Conservation (phyloP, 228 moss, liverwort and hornwort genomes). For the Sphagnum magellanicum region DNA sequence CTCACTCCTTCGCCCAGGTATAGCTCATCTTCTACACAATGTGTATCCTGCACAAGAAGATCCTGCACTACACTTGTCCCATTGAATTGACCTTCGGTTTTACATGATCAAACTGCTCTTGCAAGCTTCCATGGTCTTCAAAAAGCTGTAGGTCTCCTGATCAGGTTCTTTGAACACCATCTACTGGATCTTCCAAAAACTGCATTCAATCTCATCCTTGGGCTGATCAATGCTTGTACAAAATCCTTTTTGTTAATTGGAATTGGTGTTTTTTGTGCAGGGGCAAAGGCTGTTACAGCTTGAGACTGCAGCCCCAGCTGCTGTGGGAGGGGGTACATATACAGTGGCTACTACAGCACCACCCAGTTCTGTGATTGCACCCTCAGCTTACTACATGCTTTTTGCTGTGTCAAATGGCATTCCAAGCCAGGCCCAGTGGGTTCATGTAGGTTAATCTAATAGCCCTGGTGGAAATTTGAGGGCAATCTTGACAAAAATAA, state of each 20-base stretch:
- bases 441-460: constrained; percentile 21
- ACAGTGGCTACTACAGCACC: constrained; percentile 27
- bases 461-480: too few relatives aligned
- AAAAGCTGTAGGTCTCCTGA: too few relatives aligned
- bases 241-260: too few relatives aligned
- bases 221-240: too few relatives aligned
- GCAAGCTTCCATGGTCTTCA: too few relatives aligned
- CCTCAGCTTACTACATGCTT: constrained; percentile 42
- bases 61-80: neutral
- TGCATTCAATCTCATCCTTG: neutral
- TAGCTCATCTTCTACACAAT: neutral
- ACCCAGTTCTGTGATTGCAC: constrained; percentile 19
- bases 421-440: constrained; percentile 36
- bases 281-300: constrained; percentile 41
- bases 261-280: neutral
- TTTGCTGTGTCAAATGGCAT: constrained; percentile 42
- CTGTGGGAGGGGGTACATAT: constrained; percentile 12
- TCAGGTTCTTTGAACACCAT: neutral
- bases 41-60: neutral
- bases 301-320: constrained; percentile 9
- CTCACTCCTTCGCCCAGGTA: constrained; percentile 58
- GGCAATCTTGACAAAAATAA: too few relatives aligned
- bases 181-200: neutral
- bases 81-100: too few relatives aligned
- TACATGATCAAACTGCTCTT: too few relatives aligned